A percentile compares a stretch with the other conserved stretches of the same genome.
Evolutionary conservation across 495 filamentous ascomycete genomes (phyloP).

Genomic region (Parathielavia appendiculata): DNA sequence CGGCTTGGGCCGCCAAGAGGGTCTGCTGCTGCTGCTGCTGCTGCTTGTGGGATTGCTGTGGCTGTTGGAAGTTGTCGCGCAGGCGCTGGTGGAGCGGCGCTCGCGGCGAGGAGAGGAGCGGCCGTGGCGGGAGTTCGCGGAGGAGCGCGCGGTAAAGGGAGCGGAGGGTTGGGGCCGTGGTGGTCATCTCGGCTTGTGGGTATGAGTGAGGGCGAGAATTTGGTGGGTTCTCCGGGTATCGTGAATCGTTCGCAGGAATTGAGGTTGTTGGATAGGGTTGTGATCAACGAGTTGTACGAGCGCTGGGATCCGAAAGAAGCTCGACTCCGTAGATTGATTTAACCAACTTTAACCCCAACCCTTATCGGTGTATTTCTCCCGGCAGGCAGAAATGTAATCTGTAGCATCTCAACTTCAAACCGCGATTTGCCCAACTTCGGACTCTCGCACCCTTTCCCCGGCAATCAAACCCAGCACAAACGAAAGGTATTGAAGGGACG

Average conservation of each 20-base stretch:
- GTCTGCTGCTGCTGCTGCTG: conserved; percentile 8
- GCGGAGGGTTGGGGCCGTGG: conserved; percentile 49
- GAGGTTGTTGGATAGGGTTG: not conserved
- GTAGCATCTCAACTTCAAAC: not conserved
- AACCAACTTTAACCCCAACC: conserved; percentile 22
- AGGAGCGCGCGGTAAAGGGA: conserved; percentile 85
- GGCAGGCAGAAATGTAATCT: conserved; percentile 15
- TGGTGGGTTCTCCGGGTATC: not conserved
- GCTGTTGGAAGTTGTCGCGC: conserved; percentile 45
- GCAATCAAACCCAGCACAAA: too few species aligned
- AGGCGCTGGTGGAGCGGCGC: conserved; percentile 58
- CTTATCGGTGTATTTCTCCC: conserved; percentile 8
- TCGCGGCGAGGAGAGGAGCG: conserved; percentile 45
- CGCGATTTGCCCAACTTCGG: not conserved
- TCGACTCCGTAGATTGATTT: not conserved
- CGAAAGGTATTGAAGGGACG: too few species aligned
- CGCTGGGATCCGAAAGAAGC: not conserved
- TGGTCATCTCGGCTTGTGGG: conserved; percentile 23
- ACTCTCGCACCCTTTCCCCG: not conserved
- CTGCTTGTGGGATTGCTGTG: not conserved
- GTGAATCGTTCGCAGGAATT: not conserved
- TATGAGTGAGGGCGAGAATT: too few species aligned
- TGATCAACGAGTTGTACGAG: not conserved
- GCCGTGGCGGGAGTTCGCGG: conserved; percentile 77
- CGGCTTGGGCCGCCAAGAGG: conserved; percentile 49